Percentiles rank a stretch among this genome's conserved stretches.
Conservation (phyloP, 1,139 yeast genomes). For the Nadsonia starkeyi-henricii region DNA sequence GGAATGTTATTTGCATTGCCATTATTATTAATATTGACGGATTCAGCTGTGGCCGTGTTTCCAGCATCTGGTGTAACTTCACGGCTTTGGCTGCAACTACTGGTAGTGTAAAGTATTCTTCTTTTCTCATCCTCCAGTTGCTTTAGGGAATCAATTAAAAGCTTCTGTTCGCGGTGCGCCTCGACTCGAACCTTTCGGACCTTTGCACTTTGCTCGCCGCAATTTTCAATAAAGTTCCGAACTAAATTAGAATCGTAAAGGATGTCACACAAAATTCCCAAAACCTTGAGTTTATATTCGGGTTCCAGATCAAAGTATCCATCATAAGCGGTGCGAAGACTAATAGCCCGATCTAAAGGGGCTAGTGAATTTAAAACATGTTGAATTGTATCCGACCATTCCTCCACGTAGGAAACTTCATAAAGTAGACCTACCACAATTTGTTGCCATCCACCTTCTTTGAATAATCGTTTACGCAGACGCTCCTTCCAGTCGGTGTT, state of each 20-base stretch:
- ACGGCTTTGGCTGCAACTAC: conserved; percentile 3
- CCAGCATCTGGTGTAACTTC: conserved; percentile 6
- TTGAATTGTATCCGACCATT: conserved; percentile 34
- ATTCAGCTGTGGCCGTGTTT: conserved; percentile 3
- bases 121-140: conserved; percentile 22
- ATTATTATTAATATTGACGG: conserved; percentile 8
- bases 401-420: conserved; percentile 42
- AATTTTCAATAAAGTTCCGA: conserved; percentile 51
- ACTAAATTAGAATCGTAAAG: conserved; percentile 45
- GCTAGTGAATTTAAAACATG: conserved; percentile 40
- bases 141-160: conserved; percentile 34
- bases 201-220: conserved; percentile 49
- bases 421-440: conserved; percentile 56
- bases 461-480: conserved; percentile 56
- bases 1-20: conserved; percentile 10
- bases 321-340: conserved; percentile 34
- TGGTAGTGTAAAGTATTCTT: conserved; percentile 6
- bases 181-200: conserved; percentile 61
- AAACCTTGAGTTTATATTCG: conserved; percentile 36
- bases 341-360: conserved; percentile 37
- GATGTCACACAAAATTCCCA: conserved; percentile 44
- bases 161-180: conserved; percentile 46
- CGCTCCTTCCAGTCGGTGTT: conserved; percentile 66
- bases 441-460: conserved; percentile 78
- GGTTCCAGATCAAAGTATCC: conserved; percentile 41